phyloP scores from a whole-genome alignment of 371 early-diverging fungal species.

The Zychaea mexicana region DNA sequence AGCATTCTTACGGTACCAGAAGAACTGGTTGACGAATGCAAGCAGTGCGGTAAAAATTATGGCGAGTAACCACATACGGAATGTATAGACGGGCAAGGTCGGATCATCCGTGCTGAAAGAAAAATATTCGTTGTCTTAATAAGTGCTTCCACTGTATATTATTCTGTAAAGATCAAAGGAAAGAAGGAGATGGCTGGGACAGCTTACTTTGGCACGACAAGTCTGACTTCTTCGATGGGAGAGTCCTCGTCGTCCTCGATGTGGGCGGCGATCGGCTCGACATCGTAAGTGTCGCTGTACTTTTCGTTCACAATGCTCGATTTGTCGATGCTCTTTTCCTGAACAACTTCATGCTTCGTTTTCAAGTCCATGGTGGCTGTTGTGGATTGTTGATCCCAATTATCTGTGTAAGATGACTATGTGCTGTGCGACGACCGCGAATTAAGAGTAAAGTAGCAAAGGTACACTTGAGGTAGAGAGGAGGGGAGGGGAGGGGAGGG shows the following conservation, averaged over 20 bases:
- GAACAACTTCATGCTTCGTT: not conserved
- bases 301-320: not conserved
- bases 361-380: not conserved
- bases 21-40: constrained; percentile 77
- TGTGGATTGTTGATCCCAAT: too few species aligned
- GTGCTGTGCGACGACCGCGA: too few species aligned
- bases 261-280: constrained; percentile 1
- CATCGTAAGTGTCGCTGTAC: constrained; percentile 1
- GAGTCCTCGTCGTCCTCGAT: constrained; percentile 62
- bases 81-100: constrained; percentile 70
- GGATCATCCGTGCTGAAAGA: constrained; percentile 63
- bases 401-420: too few species aligned
- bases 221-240: constrained; percentile 74
- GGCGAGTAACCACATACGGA: constrained; percentile 75
- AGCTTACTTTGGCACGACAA: constrained; percentile 62
- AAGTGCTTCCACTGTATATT: too few species aligned
- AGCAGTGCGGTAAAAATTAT: constrained; percentile 60
- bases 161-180: constrained; percentile 8
- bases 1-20: constrained; percentile 69
- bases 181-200: not conserved
- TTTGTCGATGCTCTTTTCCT: not conserved
- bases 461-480: too few species aligned
- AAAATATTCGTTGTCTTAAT: not conserved
- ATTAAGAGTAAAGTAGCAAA: too few species aligned
- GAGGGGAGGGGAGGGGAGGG: too few species aligned